These are phyloP conservation scores for Nakazawaea holstii DNA, from an alignment of 805 yeast species.

Conservation along the genomic window DNA sequence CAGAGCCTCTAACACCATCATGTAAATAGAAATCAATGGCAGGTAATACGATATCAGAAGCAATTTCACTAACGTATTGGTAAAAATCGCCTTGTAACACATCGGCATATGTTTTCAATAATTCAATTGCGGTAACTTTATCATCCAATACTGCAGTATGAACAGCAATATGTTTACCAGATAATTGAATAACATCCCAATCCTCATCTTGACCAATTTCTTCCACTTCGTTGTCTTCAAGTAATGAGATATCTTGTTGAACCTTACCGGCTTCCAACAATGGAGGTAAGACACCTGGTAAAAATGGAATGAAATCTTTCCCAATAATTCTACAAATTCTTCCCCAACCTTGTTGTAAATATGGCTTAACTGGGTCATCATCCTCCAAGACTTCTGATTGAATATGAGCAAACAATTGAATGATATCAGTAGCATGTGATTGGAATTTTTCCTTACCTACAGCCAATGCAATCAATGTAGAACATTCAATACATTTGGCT, in stretches of 20 bases:
- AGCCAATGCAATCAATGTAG: conserved; percentile 89
- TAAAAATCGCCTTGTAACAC: conserved; percentile 77
- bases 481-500: conserved; percentile 94
- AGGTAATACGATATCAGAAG: conserved; percentile 77
- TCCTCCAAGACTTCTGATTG: conserved; percentile 55
- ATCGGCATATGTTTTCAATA: conserved; percentile 78
- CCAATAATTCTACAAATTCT: conserved; percentile 86
- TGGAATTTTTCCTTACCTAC: conserved; percentile 89
- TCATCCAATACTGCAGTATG: conserved; percentile 94
- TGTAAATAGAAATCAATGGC: conserved; percentile 87
- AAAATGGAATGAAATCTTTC: conserved; percentile 74
- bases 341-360: conserved; percentile 94
- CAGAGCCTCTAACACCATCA: conserved; percentile 91
- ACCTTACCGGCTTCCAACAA: conserved; percentile 80
- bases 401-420: conserved; percentile 63
- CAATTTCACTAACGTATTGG: conserved; percentile 75
- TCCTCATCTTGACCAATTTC: conserved; percentile 80
- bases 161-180: conserved; percentile 91
- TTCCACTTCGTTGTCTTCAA: conserved; percentile 86
- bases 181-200: conserved; percentile 89
- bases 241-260: conserved; percentile 79
- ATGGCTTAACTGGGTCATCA: conserved; percentile 88
- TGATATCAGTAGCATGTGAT: conserved; percentile 68
- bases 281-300: conserved; percentile 88
- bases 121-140: conserved; percentile 87